phyloP scores from a whole-genome alignment of 179 eudicot species.

The Spergularia azorica region DNA sequence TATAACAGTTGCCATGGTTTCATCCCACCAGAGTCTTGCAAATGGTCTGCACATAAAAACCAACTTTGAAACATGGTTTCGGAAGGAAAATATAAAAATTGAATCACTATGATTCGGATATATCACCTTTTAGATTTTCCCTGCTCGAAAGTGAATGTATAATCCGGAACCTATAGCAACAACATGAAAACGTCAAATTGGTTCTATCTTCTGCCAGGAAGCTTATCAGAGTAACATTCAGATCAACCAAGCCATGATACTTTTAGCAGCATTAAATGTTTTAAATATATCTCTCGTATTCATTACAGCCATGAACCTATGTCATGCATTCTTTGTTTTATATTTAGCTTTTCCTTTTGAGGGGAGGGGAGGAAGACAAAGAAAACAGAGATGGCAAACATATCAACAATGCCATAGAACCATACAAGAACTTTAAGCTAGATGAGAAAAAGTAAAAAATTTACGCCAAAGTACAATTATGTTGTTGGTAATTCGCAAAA shows the following conservation, averaged over 20 bases:
- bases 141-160: conserved; percentile 44
- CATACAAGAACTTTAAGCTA: background rate
- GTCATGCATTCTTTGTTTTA: too few species aligned
- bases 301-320: too few species aligned
- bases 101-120: background rate
- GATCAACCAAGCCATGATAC: too few species aligned
- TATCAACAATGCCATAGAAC: background rate
- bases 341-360: too few species aligned
- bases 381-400: too few species aligned
- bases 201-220: background rate
- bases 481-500: background rate
- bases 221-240: conserved; percentile 3
- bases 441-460: conserved; percentile 10
- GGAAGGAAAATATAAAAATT: background rate
- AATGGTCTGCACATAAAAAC: conserved; percentile 39
- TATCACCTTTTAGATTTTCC: conserved; percentile 50
- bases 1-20: conserved; percentile 40
- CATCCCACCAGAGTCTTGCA: conserved; percentile 60
- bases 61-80: background rate
- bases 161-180: conserved; percentile 42
- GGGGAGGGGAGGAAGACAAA: background rate
- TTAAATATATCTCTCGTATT: too few species aligned
- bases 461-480: background rate
- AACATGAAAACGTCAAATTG: conserved; percentile 11
- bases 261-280: too few species aligned